These are phyloP conservation scores for Fallopia convolvulus DNA, from an alignment of 148 eudicot genomes.

Conservation along the genomic window DNA sequence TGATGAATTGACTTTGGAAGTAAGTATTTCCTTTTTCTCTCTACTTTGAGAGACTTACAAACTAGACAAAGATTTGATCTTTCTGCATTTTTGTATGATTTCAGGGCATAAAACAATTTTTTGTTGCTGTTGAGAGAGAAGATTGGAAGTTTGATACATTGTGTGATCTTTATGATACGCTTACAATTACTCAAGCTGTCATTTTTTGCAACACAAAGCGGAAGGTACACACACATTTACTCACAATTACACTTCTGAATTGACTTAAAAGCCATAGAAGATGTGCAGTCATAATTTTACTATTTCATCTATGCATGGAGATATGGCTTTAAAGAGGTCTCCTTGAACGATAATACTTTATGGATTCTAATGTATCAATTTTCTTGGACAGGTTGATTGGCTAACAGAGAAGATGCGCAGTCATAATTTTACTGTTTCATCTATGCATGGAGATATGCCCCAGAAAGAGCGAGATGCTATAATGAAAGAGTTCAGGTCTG, in stretches of 20 bases:
- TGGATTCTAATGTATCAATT: neutral
- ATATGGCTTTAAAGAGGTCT: neutral
- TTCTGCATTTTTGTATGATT: neutral
- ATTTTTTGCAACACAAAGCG: constrained; percentile 95
- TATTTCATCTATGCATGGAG: too few species aligned
- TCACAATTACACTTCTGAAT: neutral
- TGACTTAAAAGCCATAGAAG: neutral
- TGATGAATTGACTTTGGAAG: constrained; percentile 99
- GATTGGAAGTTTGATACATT: constrained; percentile 93
- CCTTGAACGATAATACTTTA: neutral
- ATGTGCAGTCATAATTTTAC: too few species aligned
- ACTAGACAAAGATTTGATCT: constrained; percentile 5
- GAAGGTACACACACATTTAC: constrained; percentile 38
- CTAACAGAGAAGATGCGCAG: constrained; percentile 91
- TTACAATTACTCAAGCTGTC: constrained; percentile 94
- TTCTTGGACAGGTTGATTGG: constrained; percentile 78
- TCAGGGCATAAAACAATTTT: constrained; percentile 97
- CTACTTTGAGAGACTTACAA: constrained; percentile 2
- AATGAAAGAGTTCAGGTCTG: constrained; percentile 76
- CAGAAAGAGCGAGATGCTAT: constrained; percentile 98
- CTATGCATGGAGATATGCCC: constrained; percentile 99
- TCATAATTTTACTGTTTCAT: constrained; percentile 85
- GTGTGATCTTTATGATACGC: constrained; percentile 92
- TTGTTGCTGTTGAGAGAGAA: constrained; percentile 92
- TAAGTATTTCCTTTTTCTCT: constrained; percentile 13